Evolutionary conservation across 768 basidiomycete species (phyloP).

Genomic region (Mrakia hoshinonis): DNA sequence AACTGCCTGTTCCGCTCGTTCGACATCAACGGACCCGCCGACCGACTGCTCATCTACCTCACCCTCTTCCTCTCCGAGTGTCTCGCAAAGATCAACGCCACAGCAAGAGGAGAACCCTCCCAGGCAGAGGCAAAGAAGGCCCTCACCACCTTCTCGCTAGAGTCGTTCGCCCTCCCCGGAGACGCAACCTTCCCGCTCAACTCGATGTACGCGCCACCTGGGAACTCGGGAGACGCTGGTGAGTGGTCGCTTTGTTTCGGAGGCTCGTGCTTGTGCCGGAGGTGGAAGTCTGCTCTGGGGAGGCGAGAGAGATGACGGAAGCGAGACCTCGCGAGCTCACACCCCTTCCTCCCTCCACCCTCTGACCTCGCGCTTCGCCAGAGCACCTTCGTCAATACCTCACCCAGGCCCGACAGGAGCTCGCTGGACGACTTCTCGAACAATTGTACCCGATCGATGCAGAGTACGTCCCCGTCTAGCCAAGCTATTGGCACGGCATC

Average conservation of each 20-base stretch:
- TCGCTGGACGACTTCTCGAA: slow-evolving; percentile 76
- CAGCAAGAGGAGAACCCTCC: slow-evolving; percentile 34
- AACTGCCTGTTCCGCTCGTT: slow-evolving; percentile 99
- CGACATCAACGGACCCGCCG: slow-evolving; percentile 96
- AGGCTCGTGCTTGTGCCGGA: not conserved
- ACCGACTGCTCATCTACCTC: slow-evolving; percentile 89
- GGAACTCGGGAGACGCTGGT: slow-evolving; percentile 73
- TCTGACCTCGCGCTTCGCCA: not conserved
- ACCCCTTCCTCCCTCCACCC: not conserved
- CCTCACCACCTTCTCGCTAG: slow-evolving; percentile 85
- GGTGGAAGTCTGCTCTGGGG: not conserved
- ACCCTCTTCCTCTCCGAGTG: slow-evolving; percentile 98
- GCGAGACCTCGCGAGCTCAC: not conserved
- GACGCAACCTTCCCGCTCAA: slow-evolving; percentile 93
- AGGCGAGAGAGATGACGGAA: not conserved
- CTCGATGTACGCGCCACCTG: slow-evolving; percentile 76
- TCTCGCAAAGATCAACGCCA: slow-evolving; percentile 66
- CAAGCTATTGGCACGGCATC: too few relatives aligned
- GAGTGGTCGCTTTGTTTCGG: slow-evolving; percentile 32
- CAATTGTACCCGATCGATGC: slow-evolving; percentile 60
- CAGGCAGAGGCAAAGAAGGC: slow-evolving; percentile 72
- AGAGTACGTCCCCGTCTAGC: slow-evolving; percentile 16
- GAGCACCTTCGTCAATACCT: slow-evolving; percentile 68
- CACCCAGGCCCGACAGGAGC: slow-evolving; percentile 84
- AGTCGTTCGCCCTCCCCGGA: slow-evolving; percentile 86